Evolutionary conservation across 2,329 filamentous ascomycete genomes (phyloP), one percentile per base, ranked within the genome.

Genomic region (Ophioceras dolichostomum): DNA sequence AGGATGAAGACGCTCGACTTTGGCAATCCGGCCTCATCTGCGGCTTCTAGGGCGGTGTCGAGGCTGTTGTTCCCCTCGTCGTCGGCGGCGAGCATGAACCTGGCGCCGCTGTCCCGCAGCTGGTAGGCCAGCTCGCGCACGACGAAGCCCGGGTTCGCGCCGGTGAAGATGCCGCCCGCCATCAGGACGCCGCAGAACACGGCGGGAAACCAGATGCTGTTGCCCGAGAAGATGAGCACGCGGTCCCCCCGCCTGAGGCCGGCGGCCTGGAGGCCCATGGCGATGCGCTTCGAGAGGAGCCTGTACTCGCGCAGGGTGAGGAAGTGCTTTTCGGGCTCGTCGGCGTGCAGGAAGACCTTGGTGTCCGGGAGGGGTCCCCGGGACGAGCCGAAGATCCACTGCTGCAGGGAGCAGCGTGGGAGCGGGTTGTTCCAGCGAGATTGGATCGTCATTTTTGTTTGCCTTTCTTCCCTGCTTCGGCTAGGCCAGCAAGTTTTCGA

Each of bases 111-210:
- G 53, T 89, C 81, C 34, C 72, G 65, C 26, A 91, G 62, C 55
- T 91, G 85, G 54, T 83, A 80, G 6, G 76, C 79, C 32, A 93
- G 57, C 56, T 91, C 84, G 16, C 81, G 64, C 0, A 73, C 62
- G 1, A 83, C 76, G 46, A 76, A 57, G 4, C 46, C 42, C 17
- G 57, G 57, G 40, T 58, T 58, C 27, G 57, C 57, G 19, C 82
- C 83, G 0, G 78, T 82, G 59, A 89, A 89, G 38, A 89, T 62
- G 2, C 81, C 82, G 4, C 82, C 82, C 0, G 83, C 81, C 74
- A 86, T 86, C 36, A 86, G 65, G 16, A 82, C 66, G 13, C 83
- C 83, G 55, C 86, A 65, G 38, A 88, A 73, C 1, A 83, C 62
- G 1, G 73, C 64, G 0, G 83, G 79, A 51, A 79, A 84, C 60